Conservation (phyloP, 23 red algal genomes). For the Pyropia yezoensis region DNA sequence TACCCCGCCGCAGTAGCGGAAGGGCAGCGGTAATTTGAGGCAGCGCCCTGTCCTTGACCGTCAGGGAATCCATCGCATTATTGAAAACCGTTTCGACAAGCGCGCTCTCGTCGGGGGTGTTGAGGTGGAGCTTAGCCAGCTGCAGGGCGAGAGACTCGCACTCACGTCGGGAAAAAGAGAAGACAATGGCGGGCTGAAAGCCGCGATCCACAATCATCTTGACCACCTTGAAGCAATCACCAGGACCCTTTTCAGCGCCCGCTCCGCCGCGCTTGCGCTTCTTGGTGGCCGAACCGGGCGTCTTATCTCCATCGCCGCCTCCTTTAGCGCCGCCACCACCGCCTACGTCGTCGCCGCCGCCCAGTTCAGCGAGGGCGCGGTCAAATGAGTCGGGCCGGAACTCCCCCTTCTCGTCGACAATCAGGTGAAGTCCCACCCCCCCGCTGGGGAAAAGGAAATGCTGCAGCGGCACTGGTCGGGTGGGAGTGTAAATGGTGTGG, state of each 20-base stretch:
- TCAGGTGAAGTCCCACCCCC: slow-evolving; percentile 59
- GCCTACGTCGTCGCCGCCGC: slow-evolving; percentile 12
- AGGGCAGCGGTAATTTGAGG: slow-evolving; percentile 78
- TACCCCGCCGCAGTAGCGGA: slow-evolving; percentile 65
- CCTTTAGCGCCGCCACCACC: slow-evolving; percentile 4
- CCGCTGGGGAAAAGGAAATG: slow-evolving; percentile 74
- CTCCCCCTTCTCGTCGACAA: slow-evolving; percentile 78
- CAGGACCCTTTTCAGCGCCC: slow-evolving; percentile 1
- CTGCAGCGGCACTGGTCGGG: slow-evolving; percentile 85
- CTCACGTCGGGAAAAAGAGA: slow-evolving; percentile 75
- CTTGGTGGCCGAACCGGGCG: neutral
- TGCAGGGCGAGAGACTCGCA: slow-evolving; percentile 81
- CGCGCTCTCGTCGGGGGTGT: slow-evolving; percentile 69
- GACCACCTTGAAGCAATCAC: slow-evolving; percentile 57
- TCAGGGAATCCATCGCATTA: slow-evolving; percentile 63
- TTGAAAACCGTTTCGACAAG: slow-evolving; percentile 64
- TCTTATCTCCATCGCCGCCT: neutral
- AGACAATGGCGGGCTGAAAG: slow-evolving; percentile 69
- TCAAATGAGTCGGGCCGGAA: slow-evolving; percentile 45
- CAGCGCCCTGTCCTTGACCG: slow-evolving; percentile 62
- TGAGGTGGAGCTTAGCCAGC: slow-evolving; percentile 68
- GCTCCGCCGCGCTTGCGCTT: slow-evolving; percentile 14
- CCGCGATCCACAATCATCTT: slow-evolving; percentile 55
- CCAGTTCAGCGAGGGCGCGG: slow-evolving; percentile 39
- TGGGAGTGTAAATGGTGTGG: slow-evolving; percentile 98